phyloP scores from a whole-genome alignment of 169 alveolate species.

The Plasmodium gaboni region DNA sequence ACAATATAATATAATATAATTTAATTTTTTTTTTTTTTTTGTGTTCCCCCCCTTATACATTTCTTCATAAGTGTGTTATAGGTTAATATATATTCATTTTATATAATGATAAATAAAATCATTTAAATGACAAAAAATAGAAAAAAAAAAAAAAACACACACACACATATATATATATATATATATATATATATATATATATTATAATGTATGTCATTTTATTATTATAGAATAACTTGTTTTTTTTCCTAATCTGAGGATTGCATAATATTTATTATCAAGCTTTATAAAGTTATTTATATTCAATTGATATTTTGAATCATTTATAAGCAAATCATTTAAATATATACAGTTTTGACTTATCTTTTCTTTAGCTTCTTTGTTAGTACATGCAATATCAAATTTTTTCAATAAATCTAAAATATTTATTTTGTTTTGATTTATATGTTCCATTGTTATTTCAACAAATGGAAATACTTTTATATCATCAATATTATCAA shows the following conservation, averaged over 20 bases:
- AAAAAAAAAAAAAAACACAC: no score
- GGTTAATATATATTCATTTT: no score
- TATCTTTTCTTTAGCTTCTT: conserved; percentile 57
- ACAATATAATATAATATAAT: no score
- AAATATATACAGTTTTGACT: conserved; percentile 28
- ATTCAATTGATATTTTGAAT: conserved; percentile 10
- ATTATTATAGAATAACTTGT: conserved; percentile 35
- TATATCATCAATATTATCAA: conserved; percentile 19
- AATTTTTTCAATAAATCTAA: conserved; percentile 14
- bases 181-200: no score
- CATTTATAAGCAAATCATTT: background rate
- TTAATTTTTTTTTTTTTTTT: no score
- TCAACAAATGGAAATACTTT: conserved; percentile 41
- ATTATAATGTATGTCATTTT: background rate
- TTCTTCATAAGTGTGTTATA: no score
- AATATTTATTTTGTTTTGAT: conserved; percentile 24
- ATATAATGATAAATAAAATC: no score
- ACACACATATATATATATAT: no score
- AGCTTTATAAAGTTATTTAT: conserved; percentile 4
- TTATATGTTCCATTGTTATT: conserved; percentile 12
- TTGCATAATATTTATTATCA: conserved; percentile 18
- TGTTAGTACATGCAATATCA: conserved; percentile 37
- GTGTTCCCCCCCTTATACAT: no score
- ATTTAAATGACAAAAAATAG: no score
- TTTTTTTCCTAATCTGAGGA: conserved; percentile 34